A percentile compares a stretch with the other conserved stretches of the same genome.
Evolutionary conservation across 2,329 filamentous ascomycete species (phyloP).

Genomic region (Orbilia oligospora): DNA sequence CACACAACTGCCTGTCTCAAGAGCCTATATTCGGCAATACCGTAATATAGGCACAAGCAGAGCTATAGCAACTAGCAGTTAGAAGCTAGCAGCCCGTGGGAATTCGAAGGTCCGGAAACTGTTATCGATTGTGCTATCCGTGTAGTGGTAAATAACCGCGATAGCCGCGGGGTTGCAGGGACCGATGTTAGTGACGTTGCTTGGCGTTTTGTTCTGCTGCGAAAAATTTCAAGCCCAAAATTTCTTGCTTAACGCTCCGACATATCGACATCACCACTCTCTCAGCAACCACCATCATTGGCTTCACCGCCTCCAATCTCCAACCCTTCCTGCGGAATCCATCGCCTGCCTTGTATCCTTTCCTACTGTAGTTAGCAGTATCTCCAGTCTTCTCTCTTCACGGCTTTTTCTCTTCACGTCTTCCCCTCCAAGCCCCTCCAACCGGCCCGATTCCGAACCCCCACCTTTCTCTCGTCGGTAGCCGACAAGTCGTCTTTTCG

Average conservation of each 20-base stretch:
- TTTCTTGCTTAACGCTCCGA: conserved; percentile 35
- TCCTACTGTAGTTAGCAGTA: conserved; percentile 12
- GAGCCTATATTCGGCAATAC: too few species aligned
- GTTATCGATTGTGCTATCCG: conserved; percentile 6
- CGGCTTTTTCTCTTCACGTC: conserved; percentile 61
- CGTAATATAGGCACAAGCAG: background rate
- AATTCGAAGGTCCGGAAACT: background rate
- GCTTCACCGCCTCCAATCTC: conserved; percentile 8
- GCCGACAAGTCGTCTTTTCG: conserved; percentile 64
- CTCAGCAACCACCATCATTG: conserved; percentile 8
- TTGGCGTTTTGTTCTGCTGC: conserved; percentile 48
- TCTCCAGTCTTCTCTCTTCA: conserved; percentile 52
- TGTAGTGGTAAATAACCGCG: conserved; percentile 29
- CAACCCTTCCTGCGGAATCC: conserved; percentile 15
- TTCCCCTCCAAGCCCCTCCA: conserved; percentile 63
- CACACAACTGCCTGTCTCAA: too few species aligned
- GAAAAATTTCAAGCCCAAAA: conserved; percentile 60
- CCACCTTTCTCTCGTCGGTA: conserved; percentile 58
- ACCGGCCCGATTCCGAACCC: conserved; percentile 63
- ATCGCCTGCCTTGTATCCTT: conserved; percentile 3
- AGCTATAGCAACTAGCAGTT: background rate
- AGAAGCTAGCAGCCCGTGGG: too few species aligned
- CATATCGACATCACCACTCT: conserved; percentile 15
- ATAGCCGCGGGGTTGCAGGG: conserved; percentile 48
- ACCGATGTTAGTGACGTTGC: conserved; percentile 38